Conservation (phyloP, 2,329 filamentous ascomycete genomes). For the Apiospora marii region DNA sequence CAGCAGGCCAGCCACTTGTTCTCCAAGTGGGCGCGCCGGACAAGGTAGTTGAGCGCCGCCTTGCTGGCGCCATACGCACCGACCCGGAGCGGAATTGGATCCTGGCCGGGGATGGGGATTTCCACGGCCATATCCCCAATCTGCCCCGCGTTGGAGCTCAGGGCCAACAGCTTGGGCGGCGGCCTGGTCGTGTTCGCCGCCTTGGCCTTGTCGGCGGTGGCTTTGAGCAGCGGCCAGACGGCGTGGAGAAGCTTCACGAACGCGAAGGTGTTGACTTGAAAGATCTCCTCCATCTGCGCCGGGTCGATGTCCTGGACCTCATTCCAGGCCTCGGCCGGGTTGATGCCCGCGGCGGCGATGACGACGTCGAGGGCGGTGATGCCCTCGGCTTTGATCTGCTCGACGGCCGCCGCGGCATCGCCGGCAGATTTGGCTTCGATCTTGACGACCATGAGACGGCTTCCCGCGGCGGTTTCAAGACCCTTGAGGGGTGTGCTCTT, state of each 20-base stretch:
- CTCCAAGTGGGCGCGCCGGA: constrained; percentile 1
- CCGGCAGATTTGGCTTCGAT: not conserved
- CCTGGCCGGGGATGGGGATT: too few species aligned
- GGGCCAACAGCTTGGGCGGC: constrained; percentile 29
- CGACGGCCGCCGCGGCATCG: not conserved
- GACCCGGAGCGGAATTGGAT: constrained; percentile 24
- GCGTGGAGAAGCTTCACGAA: constrained; percentile 30
- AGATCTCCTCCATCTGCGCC: constrained; percentile 25
- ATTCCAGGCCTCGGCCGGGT: constrained; percentile 27
- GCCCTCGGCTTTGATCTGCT: not conserved
- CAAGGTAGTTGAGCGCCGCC: not conserved
- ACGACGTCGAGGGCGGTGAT: not conserved
- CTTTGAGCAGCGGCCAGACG: constrained; percentile 28
- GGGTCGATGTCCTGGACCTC: constrained; percentile 28
- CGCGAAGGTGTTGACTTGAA: constrained; percentile 30
- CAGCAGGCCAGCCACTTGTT: constrained; percentile 2
- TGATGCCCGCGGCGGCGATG: not conserved
- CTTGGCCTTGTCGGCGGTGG: not conserved
- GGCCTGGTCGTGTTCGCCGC: too few species aligned
- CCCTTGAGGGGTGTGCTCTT: not conserved
- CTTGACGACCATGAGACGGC: not conserved
- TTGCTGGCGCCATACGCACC: constrained; percentile 29
- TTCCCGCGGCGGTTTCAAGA: not conserved
- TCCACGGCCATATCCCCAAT: constrained; percentile 25
- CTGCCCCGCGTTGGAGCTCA: constrained; percentile 28